Evolutionary conservation across 179 eudicot genomes (phyloP).

Genomic region (Nepenthes alata): DNA sequence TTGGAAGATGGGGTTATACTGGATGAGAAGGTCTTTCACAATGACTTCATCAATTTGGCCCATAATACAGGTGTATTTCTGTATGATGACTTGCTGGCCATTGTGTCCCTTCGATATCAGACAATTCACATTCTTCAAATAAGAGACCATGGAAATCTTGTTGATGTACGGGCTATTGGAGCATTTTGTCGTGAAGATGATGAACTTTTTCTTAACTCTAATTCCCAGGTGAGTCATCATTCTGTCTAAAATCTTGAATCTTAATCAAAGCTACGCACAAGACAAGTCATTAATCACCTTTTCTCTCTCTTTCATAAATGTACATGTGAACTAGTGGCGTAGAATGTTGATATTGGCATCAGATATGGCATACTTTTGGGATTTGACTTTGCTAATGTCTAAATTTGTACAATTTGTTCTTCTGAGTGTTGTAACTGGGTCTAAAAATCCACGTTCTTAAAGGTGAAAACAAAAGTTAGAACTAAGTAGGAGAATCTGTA

Average conservation of each 20-base stretch:
- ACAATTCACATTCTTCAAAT: constrained; percentile 87
- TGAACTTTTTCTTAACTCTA: constrained; percentile 75
- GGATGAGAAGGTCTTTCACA: constrained; percentile 77
- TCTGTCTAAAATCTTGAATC: constrained; percentile 1
- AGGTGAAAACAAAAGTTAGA: too few species aligned
- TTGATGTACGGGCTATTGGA: constrained; percentile 82
- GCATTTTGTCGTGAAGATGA: constrained; percentile 92
- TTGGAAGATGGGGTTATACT: constrained; percentile 80
- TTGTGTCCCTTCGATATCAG: constrained; percentile 88
- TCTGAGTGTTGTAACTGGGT: too few species aligned
- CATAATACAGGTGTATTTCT: constrained; percentile 79
- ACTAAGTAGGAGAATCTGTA: too few species aligned
- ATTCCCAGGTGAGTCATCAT: constrained; percentile 55
- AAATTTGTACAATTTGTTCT: too few species aligned
- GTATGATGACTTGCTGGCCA: constrained; percentile 84
- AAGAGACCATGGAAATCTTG: constrained; percentile 82
- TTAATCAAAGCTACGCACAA: neutral
- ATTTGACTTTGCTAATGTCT: too few species aligned
- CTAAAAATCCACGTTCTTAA: too few species aligned
- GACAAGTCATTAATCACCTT: neutral
- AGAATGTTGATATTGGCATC: too few species aligned
- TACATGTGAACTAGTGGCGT: too few species aligned
- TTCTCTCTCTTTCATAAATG: too few species aligned
- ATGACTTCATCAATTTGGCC: constrained; percentile 78
- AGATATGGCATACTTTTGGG: too few species aligned